Conservation (phyloP, 1,284 basidiomycete genomes). For the Apiotrichum sp. region DNA sequence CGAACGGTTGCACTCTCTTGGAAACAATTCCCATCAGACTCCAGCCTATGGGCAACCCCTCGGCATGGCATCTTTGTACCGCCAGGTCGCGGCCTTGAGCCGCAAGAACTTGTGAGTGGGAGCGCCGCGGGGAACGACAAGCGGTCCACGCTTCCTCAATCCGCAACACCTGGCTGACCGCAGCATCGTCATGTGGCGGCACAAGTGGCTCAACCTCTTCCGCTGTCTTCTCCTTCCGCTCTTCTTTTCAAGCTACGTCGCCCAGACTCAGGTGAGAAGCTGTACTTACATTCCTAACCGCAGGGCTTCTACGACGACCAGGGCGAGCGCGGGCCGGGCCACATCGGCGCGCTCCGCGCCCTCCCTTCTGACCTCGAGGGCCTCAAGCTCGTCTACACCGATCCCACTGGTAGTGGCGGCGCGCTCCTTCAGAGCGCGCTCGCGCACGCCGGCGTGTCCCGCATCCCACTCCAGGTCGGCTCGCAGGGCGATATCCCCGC, state of each 20-base stretch:
- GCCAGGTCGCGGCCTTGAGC: too few relatives aligned
- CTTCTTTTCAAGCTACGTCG: constrained; percentile 54
- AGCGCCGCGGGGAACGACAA: too few relatives aligned
- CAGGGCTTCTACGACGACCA: constrained; percentile 9
- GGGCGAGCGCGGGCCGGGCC: constrained; percentile 54
- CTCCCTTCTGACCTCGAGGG: constrained; percentile 54
- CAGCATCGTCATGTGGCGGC: constrained; percentile 18
- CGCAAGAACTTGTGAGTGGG: constrained; percentile 53
- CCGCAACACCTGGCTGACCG: not conserved
- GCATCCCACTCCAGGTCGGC: constrained; percentile 49
- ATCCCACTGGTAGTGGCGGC: constrained; percentile 38
- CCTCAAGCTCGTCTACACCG: constrained; percentile 50
- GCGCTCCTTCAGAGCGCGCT: constrained; percentile 53
- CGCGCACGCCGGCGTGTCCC: constrained; percentile 50
- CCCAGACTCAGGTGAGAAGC: not conserved
- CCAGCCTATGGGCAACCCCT: too few relatives aligned
- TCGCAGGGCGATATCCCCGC: constrained; percentile 20
- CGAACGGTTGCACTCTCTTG: too few relatives aligned
- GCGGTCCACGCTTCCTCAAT: too few relatives aligned
- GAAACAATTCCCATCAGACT: too few relatives aligned
- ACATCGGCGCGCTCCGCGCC: constrained; percentile 52
- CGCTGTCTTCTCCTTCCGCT: constrained; percentile 64
- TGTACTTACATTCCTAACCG: too few relatives aligned
- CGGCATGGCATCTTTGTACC: too few relatives aligned
- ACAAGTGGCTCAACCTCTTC: constrained; percentile 56